Evolutionary conservation across 352 stramenopile species (phyloP), one percentile per base, ranked within the genome.

Genomic region (Aphanomyces invadans): DNA sequence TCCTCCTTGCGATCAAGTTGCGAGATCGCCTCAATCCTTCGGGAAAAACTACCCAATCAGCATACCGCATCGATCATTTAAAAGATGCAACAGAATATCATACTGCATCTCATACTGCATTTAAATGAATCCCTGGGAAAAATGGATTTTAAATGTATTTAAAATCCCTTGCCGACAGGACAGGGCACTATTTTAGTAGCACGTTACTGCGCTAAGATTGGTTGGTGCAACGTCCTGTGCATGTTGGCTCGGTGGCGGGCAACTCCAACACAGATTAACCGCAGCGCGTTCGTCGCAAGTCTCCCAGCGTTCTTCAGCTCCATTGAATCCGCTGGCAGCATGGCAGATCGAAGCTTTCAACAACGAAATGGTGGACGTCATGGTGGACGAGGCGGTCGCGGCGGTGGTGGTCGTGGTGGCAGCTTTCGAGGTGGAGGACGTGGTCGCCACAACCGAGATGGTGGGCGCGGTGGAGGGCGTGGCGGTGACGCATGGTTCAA

Each of bases 401-500:
- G 76, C 69, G 59, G 75, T 46, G 63, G 78, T 4, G 61, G 69
- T 28, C 49, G 63, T 7, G n/a, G 61, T 21, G 46, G 49, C 25
- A 42, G 70, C 31, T 48, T 67, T 31, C 55, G 65, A 45, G 70
- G 67, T 5, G 70, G 71, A 23, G 61, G 65, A 51, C 54, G 72
- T 54, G 65, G 69, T 0, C 45, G 66, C 53, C 62, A 68, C 28
- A 48, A 65, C 12, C 39, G 65, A 25, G 45, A 69, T 2, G 70
- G 75, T 0, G 65, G n/a, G 61, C 72, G 17, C 51, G 60, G 38
- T 49, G 62, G 67, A 38, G 55, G 45, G 55, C 51, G 45, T 73
- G 48, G 29, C 67, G 26, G 65, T 15, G 62, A 75, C 39, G 26
- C 42, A n/a, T 67, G 60, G 60, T 92, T 92, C 68, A 83, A 83